Evolutionary conservation across 768 basidiomycete species (phyloP), one percentile per base, ranked within the genome.

Genomic region (Leccinum ochraceum): DNA sequence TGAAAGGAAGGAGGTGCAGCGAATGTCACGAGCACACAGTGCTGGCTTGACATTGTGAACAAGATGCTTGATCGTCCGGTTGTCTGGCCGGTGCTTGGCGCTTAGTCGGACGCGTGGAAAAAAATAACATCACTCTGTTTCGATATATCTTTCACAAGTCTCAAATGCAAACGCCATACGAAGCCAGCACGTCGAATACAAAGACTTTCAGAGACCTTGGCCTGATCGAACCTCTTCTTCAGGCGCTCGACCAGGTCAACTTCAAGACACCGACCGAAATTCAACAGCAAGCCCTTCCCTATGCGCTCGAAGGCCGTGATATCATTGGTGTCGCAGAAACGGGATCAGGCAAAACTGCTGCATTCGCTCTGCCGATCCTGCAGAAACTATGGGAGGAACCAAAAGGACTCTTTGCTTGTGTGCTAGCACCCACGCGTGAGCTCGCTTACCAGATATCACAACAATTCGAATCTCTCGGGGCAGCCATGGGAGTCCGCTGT

Each of bases 281-380:
- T 67, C 97, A 99, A 75, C 77, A 79, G 3, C 86, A 94, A 69
- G 82, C 83, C 37, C 83, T 99, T 53, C 97, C 97, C 0, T 85
- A 86, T 77, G 96, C 95, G 20, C 77, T 99, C 6, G 81, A 91
- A 72, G 95, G 95, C 0, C 86, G 89, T 69, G 97, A 99, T 77
- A 92, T 99, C 66, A 98, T 99, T 60, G 97, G 97, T 20, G 90
- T 99, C n/a, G 97, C 97, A 34, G 88, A 93, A 65, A 99, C 97
- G 10, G 97, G 97, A 32, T 94, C 92, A 13, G 97, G 96, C 66
- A 98, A 99, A 80, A 98, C 97, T 0, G 96, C 95, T 16, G 95
- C 97, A 22, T 98, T 98, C 75, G 94, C 93, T 26, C 78, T 98
- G 6, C 97, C 97, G 2, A 96, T 99, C 60, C 78, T 99, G 37